Percentiles rank a stretch among this genome's conserved stretches.
Evolutionary conservation across 257 asterid species (phyloP).

Genomic region (Buddleja alternifolia): DNA sequence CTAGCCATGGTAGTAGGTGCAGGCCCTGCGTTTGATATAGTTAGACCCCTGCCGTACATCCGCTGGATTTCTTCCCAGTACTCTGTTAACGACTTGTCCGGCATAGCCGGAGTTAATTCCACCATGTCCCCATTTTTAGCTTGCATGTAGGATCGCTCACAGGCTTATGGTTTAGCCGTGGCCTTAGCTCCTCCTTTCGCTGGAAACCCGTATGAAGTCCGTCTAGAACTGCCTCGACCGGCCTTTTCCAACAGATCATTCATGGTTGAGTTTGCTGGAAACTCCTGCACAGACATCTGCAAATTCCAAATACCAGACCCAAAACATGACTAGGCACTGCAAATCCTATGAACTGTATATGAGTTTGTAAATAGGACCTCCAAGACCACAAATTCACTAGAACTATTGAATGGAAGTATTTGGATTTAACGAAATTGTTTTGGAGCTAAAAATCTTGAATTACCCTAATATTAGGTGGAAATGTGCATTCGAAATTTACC

Average conservation of each 20-base stretch:
- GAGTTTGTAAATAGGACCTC: no score
- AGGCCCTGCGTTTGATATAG: conserved; percentile 32
- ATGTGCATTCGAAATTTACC: no score
- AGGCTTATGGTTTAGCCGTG: conserved; percentile 62
- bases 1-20: conserved; percentile 41
- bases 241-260: conserved; percentile 65
- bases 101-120: conserved; percentile 71
- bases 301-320: conserved; percentile 10
- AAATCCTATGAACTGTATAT: not conserved
- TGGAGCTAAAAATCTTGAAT: no score
- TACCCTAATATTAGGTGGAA: no score
- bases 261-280: conserved; percentile 66
- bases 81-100: conserved; percentile 61
- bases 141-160: conserved; percentile 69
- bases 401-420: no score
- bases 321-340: not conserved
- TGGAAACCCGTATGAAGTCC: conserved; percentile 62
- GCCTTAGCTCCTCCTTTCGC: conserved; percentile 81
- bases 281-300: conserved; percentile 93
- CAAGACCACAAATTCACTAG: no score
- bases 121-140: conserved; percentile 85
- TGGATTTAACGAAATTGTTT: no score
- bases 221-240: conserved; percentile 51
- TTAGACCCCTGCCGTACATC: conserved; percentile 64
- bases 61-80: conserved; percentile 84